Base-by-base conservation (phyloP, 2,329 filamentous ascomycete genomes). In the Sporothrix luriei region DNA sequence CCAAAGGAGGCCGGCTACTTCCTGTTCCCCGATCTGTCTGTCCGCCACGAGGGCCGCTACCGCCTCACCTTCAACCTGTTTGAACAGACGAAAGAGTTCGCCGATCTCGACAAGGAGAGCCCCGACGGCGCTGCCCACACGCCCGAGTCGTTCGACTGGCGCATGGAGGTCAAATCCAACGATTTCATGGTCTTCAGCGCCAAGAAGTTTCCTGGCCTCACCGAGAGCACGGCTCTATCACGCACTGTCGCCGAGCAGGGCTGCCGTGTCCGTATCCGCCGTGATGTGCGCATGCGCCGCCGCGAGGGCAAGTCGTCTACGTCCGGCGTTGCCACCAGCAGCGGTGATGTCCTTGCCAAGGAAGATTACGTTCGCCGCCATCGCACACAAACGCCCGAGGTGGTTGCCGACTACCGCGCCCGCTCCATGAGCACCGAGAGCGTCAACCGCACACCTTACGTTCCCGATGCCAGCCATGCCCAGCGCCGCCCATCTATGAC, bases 191-290 rank as follows among this genome's bases (percentile, higher is more conserved):
- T 98, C 54, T 98, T 87, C 82, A 97, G 94, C 75, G 95, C 95
- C 66, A 99, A 98, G 88, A 98, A 97, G 82, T 99, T 99, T 82
- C 95, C 95, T 19, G 95, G 94, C 21, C 83, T 98, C 71, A 90
- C 91, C 57, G 92, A 95, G 79, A 97, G 93, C 81, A 99, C 95
- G 0, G 83, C 87, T 14, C 84, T 98, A 65, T 97, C 94, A 80
- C 91, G 94, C 72, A 91, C 92, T 48, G 93, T 99, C 55, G 94
- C 94, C 21, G 94, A 99, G 79, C 95, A 99, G 80, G 95, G 95
- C 70, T 98, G 95, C 79, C 92, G 94, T 74, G 95, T 99, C 38
- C 91, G 95, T 59, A 99, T 99, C 76, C 88, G 95, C 69, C 91
- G 95, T 73, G 95, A 98, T 80, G 77, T 78, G 19, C 73, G 78